Base-by-base conservation (phyloP, 1,284 basidiomycete genomes). In the Puccinia horiana region DNA sequence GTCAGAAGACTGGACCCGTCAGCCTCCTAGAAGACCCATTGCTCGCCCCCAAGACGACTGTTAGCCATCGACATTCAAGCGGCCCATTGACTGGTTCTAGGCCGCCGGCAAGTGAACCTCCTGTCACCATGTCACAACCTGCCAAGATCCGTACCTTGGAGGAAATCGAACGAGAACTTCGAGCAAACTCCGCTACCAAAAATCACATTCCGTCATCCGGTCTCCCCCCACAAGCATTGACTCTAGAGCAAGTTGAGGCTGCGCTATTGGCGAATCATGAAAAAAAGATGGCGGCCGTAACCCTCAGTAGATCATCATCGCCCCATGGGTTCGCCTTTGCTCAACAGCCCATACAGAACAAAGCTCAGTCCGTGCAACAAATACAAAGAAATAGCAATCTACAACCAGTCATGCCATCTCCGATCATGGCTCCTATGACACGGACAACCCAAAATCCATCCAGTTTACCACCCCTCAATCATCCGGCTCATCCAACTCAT, bases 211-310 rank as follows among this genome's bases (percentile, higher is more conserved):
- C 83, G 44, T 44, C 74, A 23, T 23, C 76, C 44, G 56, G 74
- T 82, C 20, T 75, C 72, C 2, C 49, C 40, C 84, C 75, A 49
- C 85, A 91, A 52, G 90, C 91, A 44, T 91, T 92, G 81, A 96
- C 94, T 0, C 87, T 98, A 37, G 93, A 95, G 84, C 95, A 98
- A 87, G 94, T 98, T 83, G 96, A 99, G 87, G 92, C 93, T 3
- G 94, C 98, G 87, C 94, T 96, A 92, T 85, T 87, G 20, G 73
- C 42, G 54, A 82, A 76, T 42, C 81, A 69, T 32, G 81, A 70
- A 16, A 65, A 54, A 65, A 52, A 58, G 23, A n/a, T 40, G 20
- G 74, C 37, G 12, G 54, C 29, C 3, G 35, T 26, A 18, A 29
- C 44, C 14, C 32, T 40, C 16, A 63, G 65, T 35, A 58, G 80